Evolutionary conservation across 2,329 filamentous ascomycete species (phyloP), one percentile per base, ranked within the genome.

Genomic region (Neonectria punicea): DNA sequence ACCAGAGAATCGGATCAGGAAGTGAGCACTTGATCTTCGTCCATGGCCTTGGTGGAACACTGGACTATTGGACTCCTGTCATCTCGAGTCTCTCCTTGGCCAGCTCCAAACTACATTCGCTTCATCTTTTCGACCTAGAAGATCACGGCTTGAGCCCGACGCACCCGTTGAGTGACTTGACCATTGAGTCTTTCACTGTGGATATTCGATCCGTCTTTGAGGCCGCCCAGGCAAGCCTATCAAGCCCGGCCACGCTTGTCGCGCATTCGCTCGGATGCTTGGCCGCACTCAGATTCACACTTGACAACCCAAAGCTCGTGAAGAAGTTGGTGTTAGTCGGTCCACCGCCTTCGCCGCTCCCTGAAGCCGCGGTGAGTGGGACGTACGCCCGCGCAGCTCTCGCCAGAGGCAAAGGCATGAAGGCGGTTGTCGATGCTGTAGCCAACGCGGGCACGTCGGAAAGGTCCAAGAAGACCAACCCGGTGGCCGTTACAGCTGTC

Each of bases 71-170:
- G 72, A 74, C 71, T 0, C 84, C 86, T 0, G 70, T 88, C 9
- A 76, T 86, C 28, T 65, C 76, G 1, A 67, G 72, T 2, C 68
- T 83, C 1, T 55, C 57, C 6, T 43, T 67, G 2, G 22, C 58
- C 11, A 36, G 28, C 16, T 49, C 46, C 11, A 25, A 67, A 1
- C 20, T 39, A 2, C 49, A 70, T 25, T 67, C 63, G 2, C 75
- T 80, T 11, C 81, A 85, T 65, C 70, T 86, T 0, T 82, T 83
- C 60, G 87, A 88, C 66, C 76, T 89, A 2, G 86, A 88, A 73
- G 86, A 86, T 3, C 86, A 87, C 63, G 86, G 86, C 0, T 76
- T 85, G 4, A 85, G 84, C 1, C 85, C 86, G 0, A 87, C 85
- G 0, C 80, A 80, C 7, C 81, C 85, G 0, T 73, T 80, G 2